phyloP scores from a whole-genome alignment of 208 protist species.

The Herpetomonas samuelpessoai region DNA sequence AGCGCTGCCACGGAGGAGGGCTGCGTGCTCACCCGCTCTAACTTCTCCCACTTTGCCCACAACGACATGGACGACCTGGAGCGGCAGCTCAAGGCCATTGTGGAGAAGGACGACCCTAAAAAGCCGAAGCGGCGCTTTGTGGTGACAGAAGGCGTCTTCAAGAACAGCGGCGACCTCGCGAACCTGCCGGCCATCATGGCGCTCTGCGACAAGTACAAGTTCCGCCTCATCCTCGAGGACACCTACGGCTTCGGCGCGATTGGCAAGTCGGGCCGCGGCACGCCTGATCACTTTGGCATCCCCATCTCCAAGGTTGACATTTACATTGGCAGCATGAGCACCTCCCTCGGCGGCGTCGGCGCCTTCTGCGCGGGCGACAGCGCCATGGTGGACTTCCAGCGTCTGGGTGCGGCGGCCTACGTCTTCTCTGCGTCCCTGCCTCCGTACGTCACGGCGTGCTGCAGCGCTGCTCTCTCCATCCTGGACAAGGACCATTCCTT shows the following conservation, averaged over 20 bases:
- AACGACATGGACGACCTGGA: constrained; percentile 96
- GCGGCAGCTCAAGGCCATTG: constrained; percentile 67
- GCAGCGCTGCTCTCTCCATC: constrained; percentile 67
- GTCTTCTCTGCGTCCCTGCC: constrained; percentile 97
- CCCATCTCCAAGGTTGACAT: constrained; percentile 78
- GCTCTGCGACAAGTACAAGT: constrained; percentile 95
- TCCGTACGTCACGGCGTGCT: constrained; percentile 89
- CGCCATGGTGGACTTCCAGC: constrained; percentile 93
- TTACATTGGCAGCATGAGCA: constrained; percentile 87
- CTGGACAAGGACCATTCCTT: constrained; percentile 56
- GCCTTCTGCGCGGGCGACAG: constrained; percentile 93
- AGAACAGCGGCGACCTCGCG: constrained; percentile 86
- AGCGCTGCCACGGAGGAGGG: constrained; percentile 87
- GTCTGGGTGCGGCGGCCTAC: constrained; percentile 92
- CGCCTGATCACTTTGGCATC: constrained; percentile 93
- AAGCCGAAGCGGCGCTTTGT: constrained; percentile 92
- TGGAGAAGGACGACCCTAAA: constrained; percentile 42
- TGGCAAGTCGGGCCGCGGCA: constrained; percentile 93
- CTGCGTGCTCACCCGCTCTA: constrained; percentile 82
- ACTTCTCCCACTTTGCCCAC: constrained; percentile 90
- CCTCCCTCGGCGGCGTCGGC: constrained; percentile 88
- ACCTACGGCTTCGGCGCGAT: constrained; percentile 94
- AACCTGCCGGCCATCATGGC: constrained; percentile 85
- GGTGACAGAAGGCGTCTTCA: constrained; percentile 95
- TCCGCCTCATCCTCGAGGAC: constrained; percentile 97